These are phyloP conservation scores for Macroventuria anomochaeta DNA, from an alignment of 2,329 filamentous ascomycete species.

Conservation along the genomic window DNA sequence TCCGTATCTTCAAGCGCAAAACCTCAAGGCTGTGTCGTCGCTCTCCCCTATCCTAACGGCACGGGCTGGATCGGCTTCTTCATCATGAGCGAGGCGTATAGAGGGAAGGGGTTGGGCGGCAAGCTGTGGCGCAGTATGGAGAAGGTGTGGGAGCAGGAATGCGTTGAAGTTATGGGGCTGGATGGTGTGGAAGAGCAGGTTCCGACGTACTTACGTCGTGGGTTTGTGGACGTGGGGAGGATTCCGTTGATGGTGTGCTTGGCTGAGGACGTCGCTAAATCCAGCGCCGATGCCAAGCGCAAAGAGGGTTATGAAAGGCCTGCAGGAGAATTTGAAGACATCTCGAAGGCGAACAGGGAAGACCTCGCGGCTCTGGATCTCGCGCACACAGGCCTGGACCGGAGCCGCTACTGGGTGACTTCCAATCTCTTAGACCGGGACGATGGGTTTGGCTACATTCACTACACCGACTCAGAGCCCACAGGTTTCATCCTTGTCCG, in stretches of 20 bases:
- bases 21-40: conserved; percentile 42
- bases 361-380: conserved; percentile 34
- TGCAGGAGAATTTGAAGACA: conserved; percentile 14
- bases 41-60: conserved; percentile 43
- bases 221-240: conserved; percentile 38
- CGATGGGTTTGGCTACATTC: conserved; percentile 38
- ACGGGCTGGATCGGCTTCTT: conserved; percentile 51
- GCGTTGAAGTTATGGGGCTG: conserved; percentile 38
- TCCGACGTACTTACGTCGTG: conserved; percentile 44
- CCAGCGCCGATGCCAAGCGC: conserved; percentile 4
- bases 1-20: conserved; percentile 19
- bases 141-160: conserved; percentile 24
- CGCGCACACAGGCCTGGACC: conserved; percentile 42
- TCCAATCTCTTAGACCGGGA: conserved; percentile 34
- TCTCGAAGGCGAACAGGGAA: not conserved
- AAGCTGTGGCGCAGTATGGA: conserved; percentile 41
- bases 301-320: not conserved
- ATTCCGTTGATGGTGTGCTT: conserved; percentile 39
- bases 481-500: conserved; percentile 43
- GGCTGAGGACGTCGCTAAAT: not conserved
- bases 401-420: conserved; percentile 40
- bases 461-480: conserved; percentile 24
- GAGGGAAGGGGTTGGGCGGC: conserved; percentile 43
- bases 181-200: conserved; percentile 49
- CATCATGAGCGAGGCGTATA: conserved; percentile 38